phyloP scores from a whole-genome alignment of 345 rosid species.

The Excoecaria agallocha region DNA sequence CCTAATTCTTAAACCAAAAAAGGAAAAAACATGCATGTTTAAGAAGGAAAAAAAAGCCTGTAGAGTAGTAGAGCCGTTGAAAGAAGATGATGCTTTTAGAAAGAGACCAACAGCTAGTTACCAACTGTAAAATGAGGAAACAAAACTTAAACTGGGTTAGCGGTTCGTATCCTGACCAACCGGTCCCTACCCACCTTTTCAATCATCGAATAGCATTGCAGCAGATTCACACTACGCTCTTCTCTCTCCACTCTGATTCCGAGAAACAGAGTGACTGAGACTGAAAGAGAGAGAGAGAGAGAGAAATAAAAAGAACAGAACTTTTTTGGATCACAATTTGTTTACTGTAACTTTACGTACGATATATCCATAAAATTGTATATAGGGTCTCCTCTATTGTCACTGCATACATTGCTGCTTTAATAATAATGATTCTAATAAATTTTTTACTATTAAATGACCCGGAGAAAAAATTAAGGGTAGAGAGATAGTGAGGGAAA shows the following conservation, averaged over 20 bases:
- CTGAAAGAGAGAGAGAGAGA: background rate
- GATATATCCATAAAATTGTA: background rate
- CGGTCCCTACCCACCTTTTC: slow-evolving; percentile 7
- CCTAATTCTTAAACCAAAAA: too few relatives aligned
- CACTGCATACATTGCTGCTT: background rate
- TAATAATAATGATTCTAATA: background rate
- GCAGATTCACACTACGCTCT: background rate
- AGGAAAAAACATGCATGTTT: too few relatives aligned
- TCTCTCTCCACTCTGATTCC: background rate
- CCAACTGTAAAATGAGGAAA: background rate
- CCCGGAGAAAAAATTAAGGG: background rate
- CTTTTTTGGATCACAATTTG: background rate
- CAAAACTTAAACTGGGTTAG: background rate
- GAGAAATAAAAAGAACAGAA: background rate
- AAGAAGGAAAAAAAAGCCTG: too few relatives aligned
- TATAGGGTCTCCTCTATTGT: background rate
- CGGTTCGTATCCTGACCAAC: background rate
- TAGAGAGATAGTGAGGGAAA: background rate
- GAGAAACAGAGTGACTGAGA: background rate
- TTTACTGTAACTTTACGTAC: background rate
- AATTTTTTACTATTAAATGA: background rate
- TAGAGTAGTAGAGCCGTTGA: background rate
- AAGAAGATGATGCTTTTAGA: background rate
- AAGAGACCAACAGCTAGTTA: background rate
- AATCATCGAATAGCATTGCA: background rate